Percentiles rank a stretch among this genome's conserved stretches.
phyloP scores from a whole-genome alignment of 2,329 filamentous ascomycete species.

The Kalaharituber pfeilii region DNA sequence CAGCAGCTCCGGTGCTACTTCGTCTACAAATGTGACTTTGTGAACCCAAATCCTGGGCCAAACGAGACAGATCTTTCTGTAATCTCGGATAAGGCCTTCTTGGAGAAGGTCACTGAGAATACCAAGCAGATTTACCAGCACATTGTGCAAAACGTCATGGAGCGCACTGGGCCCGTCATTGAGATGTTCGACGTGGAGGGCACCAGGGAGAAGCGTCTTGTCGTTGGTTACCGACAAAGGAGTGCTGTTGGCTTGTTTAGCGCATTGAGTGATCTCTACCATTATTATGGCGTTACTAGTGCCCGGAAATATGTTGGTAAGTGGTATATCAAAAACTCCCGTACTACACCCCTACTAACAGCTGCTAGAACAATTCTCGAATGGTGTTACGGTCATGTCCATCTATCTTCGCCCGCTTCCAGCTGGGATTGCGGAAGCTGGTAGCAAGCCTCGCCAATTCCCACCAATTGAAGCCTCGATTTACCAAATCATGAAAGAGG shows the following conservation, averaged over 20 bases:
- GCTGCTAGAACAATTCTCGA: constrained; percentile 74
- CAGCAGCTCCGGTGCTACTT: constrained; percentile 93
- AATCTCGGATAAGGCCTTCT: constrained; percentile 82
- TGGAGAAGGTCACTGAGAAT: constrained; percentile 89
- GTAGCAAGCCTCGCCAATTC: constrained; percentile 38
- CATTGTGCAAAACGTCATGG: constrained; percentile 71
- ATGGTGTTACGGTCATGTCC: constrained; percentile 93
- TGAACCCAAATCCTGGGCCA: constrained; percentile 50
- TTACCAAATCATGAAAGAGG: constrained; percentile 97
- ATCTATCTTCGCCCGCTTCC: constrained; percentile 68
- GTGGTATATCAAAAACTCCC: neutral
- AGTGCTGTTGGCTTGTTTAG: constrained; percentile 90
- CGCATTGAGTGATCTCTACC: constrained; percentile 85
- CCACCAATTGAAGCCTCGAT: constrained; percentile 88
- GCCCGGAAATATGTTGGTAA: constrained; percentile 72
- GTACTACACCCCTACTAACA: neutral
- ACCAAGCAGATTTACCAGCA: constrained; percentile 93
- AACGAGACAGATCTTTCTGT: constrained; percentile 78
- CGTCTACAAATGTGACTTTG: constrained; percentile 90
- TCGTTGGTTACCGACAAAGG: constrained; percentile 84
- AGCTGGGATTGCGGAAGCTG: neutral
- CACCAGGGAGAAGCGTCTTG: constrained; percentile 77
- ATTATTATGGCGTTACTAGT: constrained; percentile 94
- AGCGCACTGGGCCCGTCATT: constrained; percentile 80
- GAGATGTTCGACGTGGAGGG: constrained; percentile 94